Evolutionary conservation across 495 filamentous ascomycete species (phyloP), one percentile per base, ranked within the genome.

Genomic region (Podospora didyma): DNA sequence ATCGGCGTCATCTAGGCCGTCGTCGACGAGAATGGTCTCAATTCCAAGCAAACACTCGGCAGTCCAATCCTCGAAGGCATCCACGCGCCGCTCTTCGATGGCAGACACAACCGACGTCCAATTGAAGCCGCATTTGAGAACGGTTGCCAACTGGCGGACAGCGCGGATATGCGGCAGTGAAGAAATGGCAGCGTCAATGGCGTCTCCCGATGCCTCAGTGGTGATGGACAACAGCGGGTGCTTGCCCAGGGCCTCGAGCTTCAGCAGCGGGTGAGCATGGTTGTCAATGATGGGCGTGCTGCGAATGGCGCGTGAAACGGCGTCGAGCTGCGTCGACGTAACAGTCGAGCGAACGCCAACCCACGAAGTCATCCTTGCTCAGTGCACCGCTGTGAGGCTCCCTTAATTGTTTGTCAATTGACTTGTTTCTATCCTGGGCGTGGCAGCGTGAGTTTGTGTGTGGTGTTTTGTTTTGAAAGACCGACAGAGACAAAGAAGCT

Each of bases 231-330:
- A 69, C 22, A 96, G 75, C 0, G 92, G 73, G 61, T 90, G 68
- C 46, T 73, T 70, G 24, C 49, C 52, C 17, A 73, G 62, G 23
- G 55, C 54, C 19, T 71, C 69, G 2, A 61, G 46, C 49, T 65
- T 75, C 46, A 81, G 72, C 1, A 82, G 71, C 16, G 77, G 91
- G 65, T 96, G 91, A 37, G 88, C 89, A 73, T 96, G 92, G 65
- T 93, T 86, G 67, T 96, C 92, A 65, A 96, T 92, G 59, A 93
- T 80, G 0, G 92, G 90, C 35, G 85, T 89, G 16, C 62, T 77
- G 56, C 81, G 78, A 48, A 94, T 84, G 46, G 70, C 75, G 10
- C 64, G 67, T 16, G 64, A 62, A 26, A 78, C 68, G 54, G 65
- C 46, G 19, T 65, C 65, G 11, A 74, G 37, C 47, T 72, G 65